Conservation (phyloP, 108 stramenopile genomes). For the Chaetoceros tenuissimus region DNA sequence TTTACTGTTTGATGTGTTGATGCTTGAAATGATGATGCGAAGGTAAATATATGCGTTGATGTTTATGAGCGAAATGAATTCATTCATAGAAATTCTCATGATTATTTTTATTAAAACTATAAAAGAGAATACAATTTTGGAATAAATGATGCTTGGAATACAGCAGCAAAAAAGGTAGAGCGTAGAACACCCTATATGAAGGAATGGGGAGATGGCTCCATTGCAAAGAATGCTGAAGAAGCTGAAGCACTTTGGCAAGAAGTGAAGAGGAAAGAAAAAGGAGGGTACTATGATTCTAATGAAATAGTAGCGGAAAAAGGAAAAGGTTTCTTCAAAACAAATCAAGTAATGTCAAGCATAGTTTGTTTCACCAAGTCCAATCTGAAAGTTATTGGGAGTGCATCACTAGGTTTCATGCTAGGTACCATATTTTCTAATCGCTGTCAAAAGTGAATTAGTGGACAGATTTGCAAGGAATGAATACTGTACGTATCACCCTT, state of each 20-base stretch:
- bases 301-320: too few relatives aligned
- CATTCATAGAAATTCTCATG: neutral
- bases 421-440: too few relatives aligned
- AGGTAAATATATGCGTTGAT: slow-evolving; percentile 1
- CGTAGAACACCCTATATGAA: slow-evolving; percentile 12
- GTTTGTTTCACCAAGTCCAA: too few relatives aligned
- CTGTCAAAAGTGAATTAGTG: too few relatives aligned
- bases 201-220: slow-evolving; percentile 11
- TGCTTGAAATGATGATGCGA: slow-evolving; percentile 9
- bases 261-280: neutral
- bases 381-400: too few relatives aligned
- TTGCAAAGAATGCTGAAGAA: slow-evolving; percentile 1
- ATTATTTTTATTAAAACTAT: neutral
- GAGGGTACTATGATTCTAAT: too few relatives aligned
- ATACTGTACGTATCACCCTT: too few relatives aligned
- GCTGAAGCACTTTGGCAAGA: neutral
- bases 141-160: slow-evolving; percentile 1
- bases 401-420: too few relatives aligned
- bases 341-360: too few relatives aligned
- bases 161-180: slow-evolving; percentile 5
- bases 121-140: neutral
- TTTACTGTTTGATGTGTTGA: slow-evolving; percentile 7
- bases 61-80: neutral
- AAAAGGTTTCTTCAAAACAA: too few relatives aligned
- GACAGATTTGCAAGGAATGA: too few relatives aligned